Conservation (phyloP, 2,329 filamentous ascomycete genomes). For the Phialocephala subalpina region DNA sequence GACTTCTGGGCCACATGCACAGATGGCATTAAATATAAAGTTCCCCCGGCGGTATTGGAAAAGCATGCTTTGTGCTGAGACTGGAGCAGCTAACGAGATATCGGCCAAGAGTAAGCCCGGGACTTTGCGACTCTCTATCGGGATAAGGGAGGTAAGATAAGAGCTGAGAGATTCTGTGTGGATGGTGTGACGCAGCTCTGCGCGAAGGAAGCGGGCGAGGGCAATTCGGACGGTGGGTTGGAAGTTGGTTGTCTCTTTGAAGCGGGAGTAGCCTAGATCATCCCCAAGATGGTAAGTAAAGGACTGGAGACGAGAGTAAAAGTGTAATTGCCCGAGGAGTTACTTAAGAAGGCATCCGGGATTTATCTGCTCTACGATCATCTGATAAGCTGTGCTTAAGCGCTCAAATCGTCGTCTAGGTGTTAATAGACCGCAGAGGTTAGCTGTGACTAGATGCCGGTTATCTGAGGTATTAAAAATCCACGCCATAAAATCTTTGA, state of each 20-base stretch:
- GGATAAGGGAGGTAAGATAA: background rate
- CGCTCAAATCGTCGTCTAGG: background rate
- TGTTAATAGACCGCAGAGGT: background rate
- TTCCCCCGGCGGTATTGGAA: background rate
- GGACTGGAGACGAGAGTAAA: background rate
- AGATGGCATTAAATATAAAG: background rate
- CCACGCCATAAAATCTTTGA: background rate
- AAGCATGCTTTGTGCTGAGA: background rate
- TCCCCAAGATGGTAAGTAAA: background rate
- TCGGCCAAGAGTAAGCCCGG: background rate
- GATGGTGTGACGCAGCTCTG: background rate
- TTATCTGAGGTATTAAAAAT: background rate
- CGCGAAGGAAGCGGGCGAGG: background rate
- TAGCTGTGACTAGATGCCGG: background rate
- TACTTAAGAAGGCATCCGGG: background rate
- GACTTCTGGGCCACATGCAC: background rate
- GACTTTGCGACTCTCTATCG: slow-evolving; percentile 1
- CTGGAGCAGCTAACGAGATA: background rate
- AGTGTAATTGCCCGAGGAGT: background rate
- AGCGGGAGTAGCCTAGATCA: background rate
- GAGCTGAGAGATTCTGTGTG: background rate
- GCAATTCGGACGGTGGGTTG: background rate
- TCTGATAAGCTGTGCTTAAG: background rate
- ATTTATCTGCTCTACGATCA: background rate
- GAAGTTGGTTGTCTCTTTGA: background rate